phyloP scores from a whole-genome alignment of 192 early-diverging fungal genomes.

The Backusella psychrophila region DNA sequence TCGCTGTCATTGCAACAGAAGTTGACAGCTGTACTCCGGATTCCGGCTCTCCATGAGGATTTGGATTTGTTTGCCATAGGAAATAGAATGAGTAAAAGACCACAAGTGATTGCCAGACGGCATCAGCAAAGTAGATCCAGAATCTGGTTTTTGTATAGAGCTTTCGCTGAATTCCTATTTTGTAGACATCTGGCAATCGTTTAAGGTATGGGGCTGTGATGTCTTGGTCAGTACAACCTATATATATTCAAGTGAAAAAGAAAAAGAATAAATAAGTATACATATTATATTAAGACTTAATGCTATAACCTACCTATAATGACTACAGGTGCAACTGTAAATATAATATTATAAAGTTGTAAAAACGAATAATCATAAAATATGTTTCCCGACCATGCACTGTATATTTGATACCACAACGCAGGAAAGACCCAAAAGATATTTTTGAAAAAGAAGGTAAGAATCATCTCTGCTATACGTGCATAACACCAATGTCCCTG shows the following conservation, averaged over 20 bases:
- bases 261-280: conserved; percentile 2
- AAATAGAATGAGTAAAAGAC: conserved; percentile 79
- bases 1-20: conserved; percentile 71
- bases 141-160: conserved; percentile 85
- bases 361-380: conserved; percentile 95
- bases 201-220: conserved; percentile 54
- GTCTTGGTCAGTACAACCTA: conserved; percentile 70
- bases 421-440: conserved; percentile 89
- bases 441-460: conserved; percentile 98
- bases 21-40: conserved; percentile 75
- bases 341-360: conserved; percentile 81
- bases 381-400: conserved; percentile 83
- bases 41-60: conserved; percentile 50
- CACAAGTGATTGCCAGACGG: conserved; percentile 89
- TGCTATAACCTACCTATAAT: conserved; percentile 48
- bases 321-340: conserved; percentile 66
- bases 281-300: not conserved
- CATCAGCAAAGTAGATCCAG: conserved; percentile 85
- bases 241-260: not conserved
- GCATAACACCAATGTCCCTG: conserved; percentile 93
- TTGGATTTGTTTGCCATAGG: conserved; percentile 52
- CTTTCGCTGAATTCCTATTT: conserved; percentile 79
- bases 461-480: conserved; percentile 85
- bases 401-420: conserved; percentile 95
- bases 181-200: conserved; percentile 68